Conservation (phyloP, 2,329 filamentous ascomycete species). For the Fusarium nematophilum region DNA sequence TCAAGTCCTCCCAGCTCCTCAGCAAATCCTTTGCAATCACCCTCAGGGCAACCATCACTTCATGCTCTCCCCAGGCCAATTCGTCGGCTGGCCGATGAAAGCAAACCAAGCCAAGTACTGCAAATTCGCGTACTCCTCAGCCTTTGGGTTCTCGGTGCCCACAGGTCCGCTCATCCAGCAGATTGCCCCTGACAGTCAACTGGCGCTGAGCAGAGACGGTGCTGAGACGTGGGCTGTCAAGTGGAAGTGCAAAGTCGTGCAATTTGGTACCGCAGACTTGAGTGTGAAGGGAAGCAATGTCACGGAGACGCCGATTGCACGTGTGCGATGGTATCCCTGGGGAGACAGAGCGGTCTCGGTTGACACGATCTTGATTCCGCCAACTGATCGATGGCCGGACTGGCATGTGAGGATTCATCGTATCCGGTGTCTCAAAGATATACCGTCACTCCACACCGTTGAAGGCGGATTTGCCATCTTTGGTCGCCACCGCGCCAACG, state of each 20-base stretch:
- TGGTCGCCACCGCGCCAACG: conserved; percentile 10
- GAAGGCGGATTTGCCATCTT: conserved; percentile 38
- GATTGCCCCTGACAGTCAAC: conserved; percentile 47
- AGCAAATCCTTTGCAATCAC: conserved; percentile 59
- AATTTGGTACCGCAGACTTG: background rate
- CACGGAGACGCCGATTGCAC: background rate
- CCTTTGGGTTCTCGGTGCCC: conserved; percentile 59
- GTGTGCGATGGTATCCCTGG: conserved; percentile 42
- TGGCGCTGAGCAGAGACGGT: conserved; percentile 47
- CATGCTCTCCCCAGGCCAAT: conserved; percentile 55
- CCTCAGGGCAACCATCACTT: conserved; percentile 53
- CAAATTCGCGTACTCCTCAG: conserved; percentile 62
- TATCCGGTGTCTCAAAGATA: background rate
- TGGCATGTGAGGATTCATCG: conserved; percentile 48
- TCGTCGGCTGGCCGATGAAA: conserved; percentile 52
- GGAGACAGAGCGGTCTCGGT: conserved; percentile 41
- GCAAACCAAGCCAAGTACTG: conserved; percentile 57
- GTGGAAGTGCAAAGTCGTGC: conserved; percentile 40
- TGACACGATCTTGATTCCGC: conserved; percentile 45
- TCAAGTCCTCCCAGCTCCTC: conserved; percentile 42
- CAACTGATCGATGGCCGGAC: conserved; percentile 47
- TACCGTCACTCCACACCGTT: conserved; percentile 17
- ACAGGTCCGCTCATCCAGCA: conserved; percentile 50
- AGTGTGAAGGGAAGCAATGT: background rate
- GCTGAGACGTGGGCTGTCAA: conserved; percentile 47